Conservation (phyloP, 495 filamentous ascomycete species). For the Staphylotrichum tortipilum region DNA sequence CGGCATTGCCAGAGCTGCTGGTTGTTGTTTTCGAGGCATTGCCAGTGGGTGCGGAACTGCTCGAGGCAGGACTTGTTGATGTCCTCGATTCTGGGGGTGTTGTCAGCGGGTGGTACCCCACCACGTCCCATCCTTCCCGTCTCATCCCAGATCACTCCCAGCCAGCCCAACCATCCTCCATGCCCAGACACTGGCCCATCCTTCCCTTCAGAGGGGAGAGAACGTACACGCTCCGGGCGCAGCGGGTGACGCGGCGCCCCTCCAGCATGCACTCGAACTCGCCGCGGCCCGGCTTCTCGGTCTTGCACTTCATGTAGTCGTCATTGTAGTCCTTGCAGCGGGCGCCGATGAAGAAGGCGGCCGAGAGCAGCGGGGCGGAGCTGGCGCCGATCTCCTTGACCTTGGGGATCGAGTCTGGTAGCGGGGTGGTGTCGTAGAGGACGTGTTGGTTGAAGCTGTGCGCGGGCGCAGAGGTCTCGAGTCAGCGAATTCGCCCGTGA, state of each 20-base stretch:
- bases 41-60: slow-evolving; percentile 87
- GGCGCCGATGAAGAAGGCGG: slow-evolving; percentile 95
- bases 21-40: slow-evolving; percentile 95
- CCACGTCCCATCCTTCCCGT: too few species aligned
- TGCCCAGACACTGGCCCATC: neutral
- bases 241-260: slow-evolving; percentile 90
- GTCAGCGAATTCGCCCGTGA: too few species aligned
- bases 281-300: slow-evolving; percentile 72
- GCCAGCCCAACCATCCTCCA: neutral
- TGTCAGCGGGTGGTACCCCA: slow-evolving; percentile 1
- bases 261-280: slow-evolving; percentile 94
- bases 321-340: slow-evolving; percentile 93
- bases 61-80: slow-evolving; percentile 90
- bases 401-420: slow-evolving; percentile 80
- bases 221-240: slow-evolving; percentile 90
- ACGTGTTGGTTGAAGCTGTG: slow-evolving; percentile 89
- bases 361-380: slow-evolving; percentile 82
- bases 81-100: slow-evolving; percentile 64
- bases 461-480: too few species aligned
- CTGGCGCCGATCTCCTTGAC: slow-evolving; percentile 86
- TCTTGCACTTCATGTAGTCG: slow-evolving; percentile 99
- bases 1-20: slow-evolving; percentile 93
- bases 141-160: neutral
- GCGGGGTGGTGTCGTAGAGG: slow-evolving; percentile 92
- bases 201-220: neutral